Base-by-base conservation (phyloP, 179 eudicot species). In the Gypsophila paniculata region DNA sequence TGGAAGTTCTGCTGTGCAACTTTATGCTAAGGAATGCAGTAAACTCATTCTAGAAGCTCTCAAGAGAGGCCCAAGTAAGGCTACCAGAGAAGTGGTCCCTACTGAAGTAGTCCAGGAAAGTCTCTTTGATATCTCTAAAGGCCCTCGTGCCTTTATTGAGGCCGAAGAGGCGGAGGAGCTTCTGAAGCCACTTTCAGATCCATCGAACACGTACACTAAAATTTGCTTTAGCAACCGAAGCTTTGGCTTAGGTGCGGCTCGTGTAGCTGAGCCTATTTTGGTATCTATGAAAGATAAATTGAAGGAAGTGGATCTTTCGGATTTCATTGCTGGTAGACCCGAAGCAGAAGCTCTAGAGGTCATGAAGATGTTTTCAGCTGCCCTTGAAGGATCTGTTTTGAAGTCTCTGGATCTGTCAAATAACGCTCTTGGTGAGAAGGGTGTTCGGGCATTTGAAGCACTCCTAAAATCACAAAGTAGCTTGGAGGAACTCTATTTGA, bases 401-500 rank as follows among this genome's bases (percentile, higher is more conserved):
- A 86, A 72, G 78, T 86, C 68, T 59, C 75, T 88, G 70, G 75
- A 88, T 77, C 85, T 88, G 15, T 88, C 93, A 14, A 78, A 88
- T 63, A 88, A 88, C 54, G 93, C 93, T n/a, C 76, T 88, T 64
- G 93, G 93, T 34, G 93, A 86, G 60, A 88, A 88, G 74, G 93
- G 93, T 63, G 90, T 88, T 36, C 75, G 90, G 63, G 90, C 93
- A 61, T 88, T 88, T 67, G 90, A 80, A 55, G 74, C 80, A 13
- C 90, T 88, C 38, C 34, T 88, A 64, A 69, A 74, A 51, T 88
- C 93, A 4, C 90, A 84, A 51, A 58, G 72, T 67, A 78, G 70
- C 69, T 83, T 88, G 72, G 88, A 88, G 74, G 93, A 88, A 66
- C 85, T 88, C 9, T 88, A 82, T 77, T 68, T 88, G 72, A 88